A percentile compares a stretch with the other conserved stretches of the same genome.
These are phyloP conservation scores for Thoreauomyces humboldtii DNA, from an alignment of 192 early-diverging fungal genomes.

Conservation along the genomic window DNA sequence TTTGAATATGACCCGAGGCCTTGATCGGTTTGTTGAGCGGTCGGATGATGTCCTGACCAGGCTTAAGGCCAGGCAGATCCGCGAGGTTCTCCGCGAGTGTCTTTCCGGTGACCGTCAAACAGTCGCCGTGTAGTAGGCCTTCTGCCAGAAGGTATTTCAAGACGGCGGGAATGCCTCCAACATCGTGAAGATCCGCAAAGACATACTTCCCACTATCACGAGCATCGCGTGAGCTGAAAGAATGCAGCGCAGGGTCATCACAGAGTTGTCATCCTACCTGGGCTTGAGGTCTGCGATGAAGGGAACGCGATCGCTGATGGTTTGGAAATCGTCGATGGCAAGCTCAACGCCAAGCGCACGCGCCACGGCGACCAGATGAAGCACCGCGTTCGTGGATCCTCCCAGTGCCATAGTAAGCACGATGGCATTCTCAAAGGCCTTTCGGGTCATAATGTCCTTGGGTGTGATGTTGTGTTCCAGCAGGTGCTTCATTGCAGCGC, in stretches of 20 bases:
- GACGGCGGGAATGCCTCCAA: constrained; percentile 93
- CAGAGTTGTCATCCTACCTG: constrained; percentile 33
- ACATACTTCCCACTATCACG: constrained; percentile 88
- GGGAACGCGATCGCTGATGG: constrained; percentile 81
- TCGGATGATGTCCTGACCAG: constrained; percentile 84
- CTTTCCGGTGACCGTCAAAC: constrained; percentile 96
- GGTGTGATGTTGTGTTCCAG: constrained; percentile 92
- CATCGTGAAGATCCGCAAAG: constrained; percentile 90
- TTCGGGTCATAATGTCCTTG: constrained; percentile 91
- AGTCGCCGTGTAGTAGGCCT: constrained; percentile 81
- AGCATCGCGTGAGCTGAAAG: not conserved
- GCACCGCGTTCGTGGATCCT: constrained; percentile 95
- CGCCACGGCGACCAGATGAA: constrained; percentile 92
- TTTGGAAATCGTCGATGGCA: constrained; percentile 94
- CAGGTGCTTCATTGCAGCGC: constrained; percentile 82
- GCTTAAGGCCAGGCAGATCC: constrained; percentile 68
- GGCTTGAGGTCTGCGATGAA: constrained; percentile 98
- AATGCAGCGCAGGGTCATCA: not conserved
- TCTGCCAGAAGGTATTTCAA: constrained; percentile 90
- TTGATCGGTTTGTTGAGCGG: constrained; percentile 88
- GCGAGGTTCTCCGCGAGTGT: constrained; percentile 91
- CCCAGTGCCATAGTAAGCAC: constrained; percentile 90
- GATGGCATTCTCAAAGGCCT: constrained; percentile 97
- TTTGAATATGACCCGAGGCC: constrained; percentile 90
- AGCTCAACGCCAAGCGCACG: constrained; percentile 78